phyloP scores from a whole-genome alignment of 163 green algal species.

The Scenedesmus sp. region DNA sequence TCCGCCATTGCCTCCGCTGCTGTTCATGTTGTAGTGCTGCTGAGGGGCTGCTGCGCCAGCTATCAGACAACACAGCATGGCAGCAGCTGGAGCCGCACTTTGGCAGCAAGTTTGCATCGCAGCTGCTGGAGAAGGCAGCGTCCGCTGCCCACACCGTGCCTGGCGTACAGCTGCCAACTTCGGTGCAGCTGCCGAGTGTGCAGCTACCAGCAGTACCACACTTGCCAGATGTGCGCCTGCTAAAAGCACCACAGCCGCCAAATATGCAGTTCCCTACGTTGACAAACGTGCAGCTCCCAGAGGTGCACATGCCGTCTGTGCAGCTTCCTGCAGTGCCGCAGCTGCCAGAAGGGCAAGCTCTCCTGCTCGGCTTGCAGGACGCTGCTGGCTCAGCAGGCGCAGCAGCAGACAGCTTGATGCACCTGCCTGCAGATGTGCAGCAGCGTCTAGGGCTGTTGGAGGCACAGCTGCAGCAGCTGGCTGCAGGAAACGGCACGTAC shows the following conservation, averaged over 20 bases:
- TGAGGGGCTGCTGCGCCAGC: conserved; percentile 26
- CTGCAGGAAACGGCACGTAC: background rate
- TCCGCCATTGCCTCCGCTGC: background rate
- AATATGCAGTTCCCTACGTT: background rate
- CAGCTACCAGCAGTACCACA: conserved; percentile 29
- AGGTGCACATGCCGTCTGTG: conserved; percentile 41
- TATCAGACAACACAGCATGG: background rate
- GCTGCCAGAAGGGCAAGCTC: background rate
- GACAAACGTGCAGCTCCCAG: conserved; percentile 26
- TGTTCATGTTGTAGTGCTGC: background rate
- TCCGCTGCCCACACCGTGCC: background rate
- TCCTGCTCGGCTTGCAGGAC: background rate
- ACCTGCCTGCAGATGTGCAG: conserved; percentile 7
- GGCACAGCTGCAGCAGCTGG: conserved; percentile 1
- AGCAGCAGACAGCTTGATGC: background rate
- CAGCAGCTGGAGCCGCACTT: conserved; percentile 47
- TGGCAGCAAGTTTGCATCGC: conserved; percentile 12
- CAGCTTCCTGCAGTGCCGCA: conserved; percentile 33
- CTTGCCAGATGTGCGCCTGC: conserved; percentile 13
- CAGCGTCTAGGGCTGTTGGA: conserved; percentile 16
- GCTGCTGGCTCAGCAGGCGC: background rate
- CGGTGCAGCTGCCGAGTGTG: background rate
- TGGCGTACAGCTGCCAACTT: background rate
- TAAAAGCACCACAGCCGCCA: background rate
- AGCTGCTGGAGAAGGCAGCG: conserved; percentile 39